These are phyloP conservation scores for Fusarium sp. DNA, from an alignment of 2,329 filamentous ascomycete species.

Conservation along the genomic window DNA sequence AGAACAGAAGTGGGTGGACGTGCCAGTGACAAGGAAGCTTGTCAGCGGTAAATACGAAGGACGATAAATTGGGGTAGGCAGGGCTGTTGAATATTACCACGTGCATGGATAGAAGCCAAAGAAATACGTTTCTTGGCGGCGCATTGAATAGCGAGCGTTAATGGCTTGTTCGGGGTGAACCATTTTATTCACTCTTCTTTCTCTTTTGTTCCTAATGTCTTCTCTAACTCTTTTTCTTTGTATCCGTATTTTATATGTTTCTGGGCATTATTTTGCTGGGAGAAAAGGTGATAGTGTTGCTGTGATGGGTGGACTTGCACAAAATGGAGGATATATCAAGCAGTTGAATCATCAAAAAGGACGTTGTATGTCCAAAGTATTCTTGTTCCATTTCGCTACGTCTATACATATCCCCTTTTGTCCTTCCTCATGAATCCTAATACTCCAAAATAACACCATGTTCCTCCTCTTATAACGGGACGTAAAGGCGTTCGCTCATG, in stretches of 20 bases:
- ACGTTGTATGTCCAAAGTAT: slow-evolving; percentile 3
- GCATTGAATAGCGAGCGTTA: slow-evolving; percentile 48
- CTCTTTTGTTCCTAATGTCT: slow-evolving; percentile 27
- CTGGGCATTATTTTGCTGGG: slow-evolving; percentile 15
- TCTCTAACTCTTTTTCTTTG: slow-evolving; percentile 18
- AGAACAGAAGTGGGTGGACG: slow-evolving; percentile 69
- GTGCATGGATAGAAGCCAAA: slow-evolving; percentile 37
- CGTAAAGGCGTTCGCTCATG: neutral
- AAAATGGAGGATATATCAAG: slow-evolving; percentile 27
- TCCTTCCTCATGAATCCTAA: slow-evolving; percentile 1
- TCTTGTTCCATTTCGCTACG: slow-evolving; percentile 17
- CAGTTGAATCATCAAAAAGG: slow-evolving; percentile 23
- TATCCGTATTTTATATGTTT: slow-evolving; percentile 28
- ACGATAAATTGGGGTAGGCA: slow-evolving; percentile 23
- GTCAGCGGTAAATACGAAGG: slow-evolving; percentile 81
- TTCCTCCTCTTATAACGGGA: slow-evolving; percentile 9
- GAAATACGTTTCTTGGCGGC: slow-evolving; percentile 45
- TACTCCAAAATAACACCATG: slow-evolving; percentile 26
- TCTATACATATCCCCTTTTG: slow-evolving; percentile 25
- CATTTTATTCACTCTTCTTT: slow-evolving; percentile 24
- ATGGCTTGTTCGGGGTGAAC: slow-evolving; percentile 39
- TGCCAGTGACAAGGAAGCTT: slow-evolving; percentile 74
- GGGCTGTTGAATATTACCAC: slow-evolving; percentile 17
- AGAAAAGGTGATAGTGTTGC: neutral
- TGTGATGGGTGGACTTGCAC: slow-evolving; percentile 18